phyloP scores from a whole-genome alignment of 169 alveolate species.

The Plasmodium berghei region DNA sequence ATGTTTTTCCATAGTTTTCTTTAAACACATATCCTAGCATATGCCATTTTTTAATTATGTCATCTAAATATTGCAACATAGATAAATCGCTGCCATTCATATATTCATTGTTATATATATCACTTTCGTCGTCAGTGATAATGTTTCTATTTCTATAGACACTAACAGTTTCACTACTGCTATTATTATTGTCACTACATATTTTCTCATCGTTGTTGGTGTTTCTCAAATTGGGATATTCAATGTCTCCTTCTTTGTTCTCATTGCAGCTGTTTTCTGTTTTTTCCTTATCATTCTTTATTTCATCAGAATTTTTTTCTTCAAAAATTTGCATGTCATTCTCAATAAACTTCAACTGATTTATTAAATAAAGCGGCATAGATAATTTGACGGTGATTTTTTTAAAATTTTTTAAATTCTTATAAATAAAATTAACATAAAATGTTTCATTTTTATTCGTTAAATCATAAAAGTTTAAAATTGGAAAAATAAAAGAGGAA shows the following conservation, averaged over 20 bases:
- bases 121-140: neutral
- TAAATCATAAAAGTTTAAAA: constrained; percentile 55
- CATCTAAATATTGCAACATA: constrained; percentile 18
- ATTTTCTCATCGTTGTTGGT: neutral
- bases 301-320: neutral
- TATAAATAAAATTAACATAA: constrained; percentile 1
- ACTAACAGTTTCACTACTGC: neutral
- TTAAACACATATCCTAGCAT: constrained; percentile 46
- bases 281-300: neutral
- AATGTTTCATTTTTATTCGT: constrained; percentile 9
- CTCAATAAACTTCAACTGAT: neutral
- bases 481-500: constrained; percentile 52
- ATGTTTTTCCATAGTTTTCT: constrained; percentile 45
- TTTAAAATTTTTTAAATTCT: neutral
- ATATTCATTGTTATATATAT: neutral
- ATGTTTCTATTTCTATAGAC: neutral
- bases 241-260: neutral
- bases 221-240: too few species aligned
- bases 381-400: neutral
- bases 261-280: neutral
- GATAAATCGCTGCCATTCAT: neutral
- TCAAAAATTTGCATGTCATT: neutral
- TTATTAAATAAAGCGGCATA: too few species aligned
- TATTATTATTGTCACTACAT: neutral
- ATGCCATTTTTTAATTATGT: constrained; percentile 23